Conservation (phyloP, 1,284 basidiomycete genomes). For the Trichosporon sp. region DNA sequence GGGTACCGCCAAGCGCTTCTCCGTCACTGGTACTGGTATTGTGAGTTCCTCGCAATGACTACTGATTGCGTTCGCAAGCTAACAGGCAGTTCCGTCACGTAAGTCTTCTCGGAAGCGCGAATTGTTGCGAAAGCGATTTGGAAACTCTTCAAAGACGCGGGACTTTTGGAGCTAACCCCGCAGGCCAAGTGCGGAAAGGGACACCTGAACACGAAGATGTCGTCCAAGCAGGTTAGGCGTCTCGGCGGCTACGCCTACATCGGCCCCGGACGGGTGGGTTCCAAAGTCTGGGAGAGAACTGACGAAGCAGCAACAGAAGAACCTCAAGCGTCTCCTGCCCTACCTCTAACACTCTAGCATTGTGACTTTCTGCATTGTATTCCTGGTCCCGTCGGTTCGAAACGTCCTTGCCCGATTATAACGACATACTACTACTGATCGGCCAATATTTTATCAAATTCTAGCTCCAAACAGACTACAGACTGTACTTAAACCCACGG, state of each 20-base stretch:
- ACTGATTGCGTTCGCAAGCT: neutral
- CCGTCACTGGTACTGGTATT: conserved; percentile 29
- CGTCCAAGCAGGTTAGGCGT: conserved; percentile 28
- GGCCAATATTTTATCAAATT: no score
- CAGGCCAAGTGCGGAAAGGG: conserved; percentile 35
- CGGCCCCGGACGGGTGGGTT: neutral
- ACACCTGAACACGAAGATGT: conserved; percentile 35
- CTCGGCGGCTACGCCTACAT: conserved; percentile 8
- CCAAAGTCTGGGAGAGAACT: neutral
- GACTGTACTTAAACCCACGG: conserved; percentile 34
- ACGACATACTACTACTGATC: neutral
- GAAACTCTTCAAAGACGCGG: neutral
- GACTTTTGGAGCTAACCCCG: neutral
- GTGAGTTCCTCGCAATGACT: conserved; percentile 20
- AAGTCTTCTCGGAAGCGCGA: neutral
- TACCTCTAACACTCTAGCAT: neutral
- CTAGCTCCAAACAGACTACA: no score
- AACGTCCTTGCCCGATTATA: neutral
- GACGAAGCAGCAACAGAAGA: neutral
- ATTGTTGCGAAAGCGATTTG: no score
- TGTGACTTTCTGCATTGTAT: conserved; percentile 3
- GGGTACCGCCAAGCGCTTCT: conserved; percentile 36
- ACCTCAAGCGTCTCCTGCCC: neutral
- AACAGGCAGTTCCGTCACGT: conserved; percentile 31
- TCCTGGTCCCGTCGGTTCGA: neutral